Percentiles rank a stretch among this genome's conserved stretches.
Evolutionary conservation across 306 rosid species (phyloP).

Genomic region (Senna tora): DNA sequence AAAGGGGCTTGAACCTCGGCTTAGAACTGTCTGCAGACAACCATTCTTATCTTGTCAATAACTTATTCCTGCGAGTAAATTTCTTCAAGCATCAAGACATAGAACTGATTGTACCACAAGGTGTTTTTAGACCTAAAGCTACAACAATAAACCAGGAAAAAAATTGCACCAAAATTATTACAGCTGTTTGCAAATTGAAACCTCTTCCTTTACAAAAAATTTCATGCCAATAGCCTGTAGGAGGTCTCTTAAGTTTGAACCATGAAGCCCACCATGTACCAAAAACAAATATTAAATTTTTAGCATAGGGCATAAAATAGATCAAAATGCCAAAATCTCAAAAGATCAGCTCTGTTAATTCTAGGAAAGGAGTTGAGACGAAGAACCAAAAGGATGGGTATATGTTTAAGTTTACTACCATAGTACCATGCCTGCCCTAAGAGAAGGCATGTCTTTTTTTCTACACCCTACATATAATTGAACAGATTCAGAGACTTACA

Average conservation of each 20-base stretch:
- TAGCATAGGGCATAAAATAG: conserved; percentile 23
- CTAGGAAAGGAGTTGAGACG: conserved; percentile 12
- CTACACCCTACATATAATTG: conserved; percentile 9
- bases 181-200: neutral
- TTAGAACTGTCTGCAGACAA: conserved; percentile 82
- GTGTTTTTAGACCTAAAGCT: conserved; percentile 18
- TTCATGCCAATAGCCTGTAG: conserved; percentile 1
- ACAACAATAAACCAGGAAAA: neutral
- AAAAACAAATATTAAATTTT: conserved; percentile 6
- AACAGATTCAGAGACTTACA: neutral
- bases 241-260: neutral
- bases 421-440: neutral
- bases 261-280: neutral
- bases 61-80: conserved; percentile 43
- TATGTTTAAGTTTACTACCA: neutral
- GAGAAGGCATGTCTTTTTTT: neutral
- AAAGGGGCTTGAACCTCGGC: conserved; percentile 62
- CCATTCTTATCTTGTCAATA: conserved; percentile 62
- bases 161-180: neutral
- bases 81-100: conserved; percentile 50
- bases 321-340: conserved; percentile 9
- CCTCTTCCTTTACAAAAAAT: neutral
- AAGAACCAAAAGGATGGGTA: neutral
- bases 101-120: conserved; percentile 37
- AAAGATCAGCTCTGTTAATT: conserved; percentile 17